Conservation (phyloP, 169 alveolate species). For the Plasmodium ovale region DNA sequence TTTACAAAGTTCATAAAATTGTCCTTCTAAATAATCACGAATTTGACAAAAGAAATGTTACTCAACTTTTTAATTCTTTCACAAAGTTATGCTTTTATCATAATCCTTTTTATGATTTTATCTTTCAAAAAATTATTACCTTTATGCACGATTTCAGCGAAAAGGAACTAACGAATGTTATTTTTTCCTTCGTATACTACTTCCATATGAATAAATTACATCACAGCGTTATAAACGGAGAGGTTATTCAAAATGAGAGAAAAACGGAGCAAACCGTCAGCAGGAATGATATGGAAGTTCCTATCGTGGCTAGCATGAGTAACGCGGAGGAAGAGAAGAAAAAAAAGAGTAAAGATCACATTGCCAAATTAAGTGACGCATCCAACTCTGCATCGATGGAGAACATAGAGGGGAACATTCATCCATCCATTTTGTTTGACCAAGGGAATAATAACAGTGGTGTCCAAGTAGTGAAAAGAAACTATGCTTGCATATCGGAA, state of each 20-base stretch:
- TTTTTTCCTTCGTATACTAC: conserved; percentile 59
- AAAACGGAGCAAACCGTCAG: too few species aligned
- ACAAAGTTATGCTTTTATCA: conserved; percentile 62
- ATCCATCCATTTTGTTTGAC: too few species aligned
- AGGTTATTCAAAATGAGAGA: too few species aligned
- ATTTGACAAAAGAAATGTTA: conserved; percentile 20
- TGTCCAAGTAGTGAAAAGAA: neutral
- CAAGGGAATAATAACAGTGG: neutral
- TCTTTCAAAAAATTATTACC: conserved; percentile 25
- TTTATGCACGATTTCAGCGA: conserved; percentile 59
- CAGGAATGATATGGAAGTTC: too few species aligned
- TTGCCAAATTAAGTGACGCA: too few species aligned
- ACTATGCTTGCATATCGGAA: too few species aligned
- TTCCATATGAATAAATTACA: conserved; percentile 26
- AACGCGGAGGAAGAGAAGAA: too few species aligned
- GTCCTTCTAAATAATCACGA: conserved; percentile 24
- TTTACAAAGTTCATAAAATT: conserved; percentile 42
- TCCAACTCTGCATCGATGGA: too few species aligned
- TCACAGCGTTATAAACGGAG: too few species aligned
- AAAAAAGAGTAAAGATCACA: too few species aligned
- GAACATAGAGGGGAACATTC: too few species aligned
- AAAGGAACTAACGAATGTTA: conserved; percentile 52
- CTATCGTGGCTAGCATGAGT: too few species aligned
- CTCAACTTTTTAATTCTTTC: conserved; percentile 48
- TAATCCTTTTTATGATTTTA: conserved; percentile 52